Percentiles rank a stretch among this genome's conserved stretches.
Evolutionary conservation across 768 basidiomycete species (phyloP).

Genomic region (Xerocomellus dryophilus): DNA sequence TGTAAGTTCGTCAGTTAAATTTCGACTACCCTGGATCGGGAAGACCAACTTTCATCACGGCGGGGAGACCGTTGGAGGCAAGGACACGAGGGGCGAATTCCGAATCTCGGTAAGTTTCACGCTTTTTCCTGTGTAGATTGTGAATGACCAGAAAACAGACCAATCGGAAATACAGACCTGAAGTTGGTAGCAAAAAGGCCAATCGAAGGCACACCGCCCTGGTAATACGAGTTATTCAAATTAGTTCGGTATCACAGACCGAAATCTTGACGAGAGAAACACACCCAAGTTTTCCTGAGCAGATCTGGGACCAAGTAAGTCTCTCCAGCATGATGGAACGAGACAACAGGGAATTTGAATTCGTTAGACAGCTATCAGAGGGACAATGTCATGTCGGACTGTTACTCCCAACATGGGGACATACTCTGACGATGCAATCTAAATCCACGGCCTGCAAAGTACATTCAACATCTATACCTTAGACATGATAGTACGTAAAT

Average conservation of each 20-base stretch:
- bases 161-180: conserved; percentile 22
- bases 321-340: conserved; percentile 78
- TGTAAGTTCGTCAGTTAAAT: conserved; percentile 17
- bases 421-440: conserved; percentile 65
- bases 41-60: conserved; percentile 66
- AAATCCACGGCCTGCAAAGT: conserved; percentile 58
- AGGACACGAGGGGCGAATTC: conserved; percentile 80
- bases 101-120: conserved; percentile 77
- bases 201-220: conserved; percentile 67
- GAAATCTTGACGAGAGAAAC: background rate
- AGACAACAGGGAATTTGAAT: conserved; percentile 76
- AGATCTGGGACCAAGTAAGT: conserved; percentile 79
- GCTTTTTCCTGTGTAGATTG: conserved; percentile 53
- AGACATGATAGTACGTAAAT: background rate
- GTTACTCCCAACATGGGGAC: conserved; percentile 19
- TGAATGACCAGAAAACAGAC: background rate
- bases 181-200: conserved; percentile 71
- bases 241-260: background rate
- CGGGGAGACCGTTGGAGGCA: conserved; percentile 60
- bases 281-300: conserved; percentile 65
- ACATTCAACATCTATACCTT: background rate
- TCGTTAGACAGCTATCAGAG: conserved; percentile 66
- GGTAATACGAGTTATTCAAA: background rate
- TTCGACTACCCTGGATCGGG: background rate
- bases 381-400: background rate